phyloP scores from a whole-genome alignment of 768 basidiomycete genomes.

The Dioszegia hungarica region DNA sequence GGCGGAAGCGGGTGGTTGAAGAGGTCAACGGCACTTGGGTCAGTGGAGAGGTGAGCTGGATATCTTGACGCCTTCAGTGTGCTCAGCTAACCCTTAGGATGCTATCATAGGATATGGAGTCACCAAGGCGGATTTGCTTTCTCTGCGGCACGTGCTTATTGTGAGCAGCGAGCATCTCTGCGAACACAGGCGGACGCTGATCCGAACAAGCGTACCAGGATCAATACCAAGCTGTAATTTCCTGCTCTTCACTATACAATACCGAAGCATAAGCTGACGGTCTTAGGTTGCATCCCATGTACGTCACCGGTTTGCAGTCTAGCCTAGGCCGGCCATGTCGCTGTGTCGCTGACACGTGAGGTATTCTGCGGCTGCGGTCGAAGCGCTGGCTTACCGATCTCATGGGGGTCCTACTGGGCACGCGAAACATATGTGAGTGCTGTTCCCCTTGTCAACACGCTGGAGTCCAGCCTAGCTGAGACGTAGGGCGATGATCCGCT shows the following conservation, averaged over 20 bases:
- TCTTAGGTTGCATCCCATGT: neutral
- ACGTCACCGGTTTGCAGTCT: neutral
- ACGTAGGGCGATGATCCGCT: no score
- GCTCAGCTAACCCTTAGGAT: no score
- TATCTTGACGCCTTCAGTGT: no score
- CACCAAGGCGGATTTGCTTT: slow-evolving; percentile 22
- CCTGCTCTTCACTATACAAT: no score
- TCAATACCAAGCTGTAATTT: neutral
- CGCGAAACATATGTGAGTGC: no score
- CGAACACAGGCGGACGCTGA: no score
- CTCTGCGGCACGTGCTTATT: slow-evolving; percentile 17
- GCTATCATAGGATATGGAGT: slow-evolving; percentile 19
- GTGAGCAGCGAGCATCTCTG: no score
- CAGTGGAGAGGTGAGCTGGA: slow-evolving; percentile 12
- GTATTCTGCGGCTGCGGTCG: neutral
- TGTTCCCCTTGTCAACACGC: no score
- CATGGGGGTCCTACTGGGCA: no score
- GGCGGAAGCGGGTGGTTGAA: neutral
- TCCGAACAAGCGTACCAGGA: no score
- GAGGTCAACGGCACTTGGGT: neutral
- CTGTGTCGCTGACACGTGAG: neutral
- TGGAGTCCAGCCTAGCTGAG: no score
- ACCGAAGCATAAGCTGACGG: neutral
- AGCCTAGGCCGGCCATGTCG: neutral
- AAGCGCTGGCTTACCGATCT: neutral